phyloP scores from a whole-genome alignment of 208 protist species.

The Trypanosoma cruzi region DNA sequence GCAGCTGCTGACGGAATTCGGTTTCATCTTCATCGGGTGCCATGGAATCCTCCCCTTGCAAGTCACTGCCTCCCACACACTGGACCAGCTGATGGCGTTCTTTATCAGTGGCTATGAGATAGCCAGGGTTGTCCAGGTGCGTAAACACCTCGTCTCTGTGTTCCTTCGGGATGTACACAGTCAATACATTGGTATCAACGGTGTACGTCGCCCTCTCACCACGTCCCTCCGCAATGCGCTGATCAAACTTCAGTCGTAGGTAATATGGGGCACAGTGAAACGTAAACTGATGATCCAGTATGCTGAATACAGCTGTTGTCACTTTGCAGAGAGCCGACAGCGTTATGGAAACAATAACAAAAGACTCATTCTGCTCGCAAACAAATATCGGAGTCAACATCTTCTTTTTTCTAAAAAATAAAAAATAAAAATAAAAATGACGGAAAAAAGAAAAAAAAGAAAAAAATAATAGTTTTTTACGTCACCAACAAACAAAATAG shows the following conservation, averaged over 20 bases:
- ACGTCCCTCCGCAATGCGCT: conserved; percentile 70
- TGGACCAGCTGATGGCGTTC: conserved; percentile 59
- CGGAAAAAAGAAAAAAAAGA: conserved; percentile 5
- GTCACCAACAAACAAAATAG: no score
- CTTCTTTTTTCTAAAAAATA: background rate
- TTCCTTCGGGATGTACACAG: conserved; percentile 88
- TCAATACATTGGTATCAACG: conserved; percentile 67
- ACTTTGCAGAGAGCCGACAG: conserved; percentile 85
- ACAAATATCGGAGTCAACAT: conserved; percentile 91
- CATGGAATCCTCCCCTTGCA: background rate
- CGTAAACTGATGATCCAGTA: conserved; percentile 80
- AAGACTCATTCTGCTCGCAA: conserved; percentile 80
- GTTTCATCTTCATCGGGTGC: conserved; percentile 53
- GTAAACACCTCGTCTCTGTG: conserved; percentile 63
- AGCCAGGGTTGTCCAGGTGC: conserved; percentile 85
- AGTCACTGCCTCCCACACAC: conserved; percentile 27
- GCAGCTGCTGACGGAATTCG: conserved; percentile 66
- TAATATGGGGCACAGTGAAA: conserved; percentile 92
- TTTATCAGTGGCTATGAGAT: conserved; percentile 83
- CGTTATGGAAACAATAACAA: conserved; percentile 74
- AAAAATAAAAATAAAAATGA: conserved; percentile 17
- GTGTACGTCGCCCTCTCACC: conserved; percentile 82
- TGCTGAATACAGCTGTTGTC: conserved; percentile 77
- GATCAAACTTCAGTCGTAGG: conserved; percentile 84
- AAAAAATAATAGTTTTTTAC: conserved; percentile 1